phyloP scores from a whole-genome alignment of 148 eudicot genomes.

The Spergularia bocconei region DNA sequence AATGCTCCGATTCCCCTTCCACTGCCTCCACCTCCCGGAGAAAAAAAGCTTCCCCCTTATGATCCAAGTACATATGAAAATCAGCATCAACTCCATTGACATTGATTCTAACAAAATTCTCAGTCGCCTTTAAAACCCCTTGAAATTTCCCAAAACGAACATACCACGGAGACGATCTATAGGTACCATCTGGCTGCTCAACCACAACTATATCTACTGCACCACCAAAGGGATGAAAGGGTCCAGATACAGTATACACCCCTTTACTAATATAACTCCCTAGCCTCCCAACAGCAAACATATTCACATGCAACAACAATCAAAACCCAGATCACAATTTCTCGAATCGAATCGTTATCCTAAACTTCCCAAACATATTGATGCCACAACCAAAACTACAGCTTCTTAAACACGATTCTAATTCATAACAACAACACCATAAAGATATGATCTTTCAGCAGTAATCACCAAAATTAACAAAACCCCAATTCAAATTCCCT shows the following conservation, averaged over 20 bases:
- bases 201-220: constrained; percentile 97
- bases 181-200: constrained; percentile 79
- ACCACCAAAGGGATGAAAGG: constrained; percentile 93
- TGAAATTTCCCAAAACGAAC: constrained; percentile 92
- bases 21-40: constrained; percentile 55
- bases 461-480: constrained; percentile 5
- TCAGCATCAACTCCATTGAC: constrained; percentile 73
- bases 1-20: constrained; percentile 38
- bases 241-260: constrained; percentile 70
- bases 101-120: constrained; percentile 60
- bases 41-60: constrained; percentile 81
- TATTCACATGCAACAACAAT: constrained; percentile 28
- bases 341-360: constrained; percentile 1
- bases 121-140: constrained; percentile 77
- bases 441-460: neutral
- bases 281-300: constrained; percentile 83
- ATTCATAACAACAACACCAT: neutral
- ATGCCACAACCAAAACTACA: constrained; percentile 18
- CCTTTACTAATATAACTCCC: constrained; percentile 74
- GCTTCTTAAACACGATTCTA: constrained; percentile 7
- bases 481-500: constrained; percentile 11
- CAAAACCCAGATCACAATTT: constrained; percentile 22
- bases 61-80: constrained; percentile 81
- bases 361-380: neutral
- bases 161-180: constrained; percentile 95